Percentiles rank a stretch among this genome's conserved stretches.
phyloP scores from a whole-genome alignment of 2,329 filamentous ascomycete species.

The Corniculantispora saksenae region DNA sequence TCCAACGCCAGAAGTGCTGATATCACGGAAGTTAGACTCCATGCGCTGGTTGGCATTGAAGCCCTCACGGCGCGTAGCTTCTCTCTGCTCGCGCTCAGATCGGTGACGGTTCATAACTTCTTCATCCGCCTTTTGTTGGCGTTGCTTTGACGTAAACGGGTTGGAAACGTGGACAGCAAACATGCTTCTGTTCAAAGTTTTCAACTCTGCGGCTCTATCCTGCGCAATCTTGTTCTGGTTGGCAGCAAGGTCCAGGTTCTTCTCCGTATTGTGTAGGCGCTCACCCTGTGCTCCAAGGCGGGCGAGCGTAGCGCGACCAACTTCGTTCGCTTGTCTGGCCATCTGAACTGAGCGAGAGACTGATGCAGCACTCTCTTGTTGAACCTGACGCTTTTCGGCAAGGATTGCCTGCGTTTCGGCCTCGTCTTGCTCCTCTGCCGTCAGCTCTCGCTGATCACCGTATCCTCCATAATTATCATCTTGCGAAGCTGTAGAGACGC shows the following conservation, averaged over 20 bases:
- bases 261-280: slow-evolving; percentile 77
- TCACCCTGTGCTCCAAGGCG: slow-evolving; percentile 78
- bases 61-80: slow-evolving; percentile 57
- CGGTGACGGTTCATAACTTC: slow-evolving; percentile 70
- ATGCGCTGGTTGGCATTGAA: slow-evolving; percentile 54
- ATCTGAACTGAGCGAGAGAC: slow-evolving; percentile 42
- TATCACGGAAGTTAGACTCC: slow-evolving; percentile 50
- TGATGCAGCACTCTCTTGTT: slow-evolving; percentile 65
- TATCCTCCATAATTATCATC: slow-evolving; percentile 51
- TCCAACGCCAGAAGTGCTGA: slow-evolving; percentile 31
- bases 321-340: slow-evolving; percentile 46
- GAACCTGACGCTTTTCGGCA: slow-evolving; percentile 62
- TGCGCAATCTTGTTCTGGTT: slow-evolving; percentile 75
- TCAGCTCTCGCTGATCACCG: slow-evolving; percentile 74
- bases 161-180: slow-evolving; percentile 80
- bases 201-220: slow-evolving; percentile 79
- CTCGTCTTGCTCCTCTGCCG: slow-evolving; percentile 76
- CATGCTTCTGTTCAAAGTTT: slow-evolving; percentile 86
- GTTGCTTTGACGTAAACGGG: slow-evolving; percentile 71
- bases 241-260: slow-evolving; percentile 77
- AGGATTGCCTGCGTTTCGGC: slow-evolving; percentile 67
- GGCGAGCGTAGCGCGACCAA: slow-evolving; percentile 71
- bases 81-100: slow-evolving; percentile 64
- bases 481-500: slow-evolving; percentile 20
- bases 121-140: slow-evolving; percentile 65